phyloP scores from a whole-genome alignment of 1,284 basidiomycete genomes.

The Amylostereum areolatum region DNA sequence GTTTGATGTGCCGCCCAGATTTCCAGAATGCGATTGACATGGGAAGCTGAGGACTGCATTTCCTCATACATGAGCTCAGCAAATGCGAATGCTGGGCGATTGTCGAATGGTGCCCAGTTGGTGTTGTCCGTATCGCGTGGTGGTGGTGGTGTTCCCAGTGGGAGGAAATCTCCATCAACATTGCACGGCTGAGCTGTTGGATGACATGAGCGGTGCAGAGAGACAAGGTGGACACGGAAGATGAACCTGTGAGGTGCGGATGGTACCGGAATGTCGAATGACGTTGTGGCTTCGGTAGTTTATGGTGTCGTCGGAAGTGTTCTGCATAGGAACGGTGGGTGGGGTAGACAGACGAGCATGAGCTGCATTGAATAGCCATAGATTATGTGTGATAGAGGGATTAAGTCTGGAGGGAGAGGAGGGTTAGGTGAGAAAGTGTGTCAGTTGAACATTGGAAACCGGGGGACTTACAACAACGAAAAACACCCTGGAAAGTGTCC shows the following conservation, averaged over 20 bases:
- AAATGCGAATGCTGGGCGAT: not conserved
- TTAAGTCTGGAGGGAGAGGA: too few relatives aligned
- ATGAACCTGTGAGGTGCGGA: not conserved
- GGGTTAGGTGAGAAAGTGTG: too few relatives aligned
- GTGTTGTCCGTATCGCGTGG: not conserved
- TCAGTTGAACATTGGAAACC: too few relatives aligned
- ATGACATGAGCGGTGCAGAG: too few relatives aligned
- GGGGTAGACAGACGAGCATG: too few relatives aligned
- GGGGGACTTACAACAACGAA: too few relatives aligned
- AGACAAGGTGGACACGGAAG: not conserved
- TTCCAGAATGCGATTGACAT: slow-evolving; percentile 6
- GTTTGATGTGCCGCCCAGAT: slow-evolving; percentile 2
- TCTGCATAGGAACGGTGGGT: too few relatives aligned
- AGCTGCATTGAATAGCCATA: too few relatives aligned
- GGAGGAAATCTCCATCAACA: not conserved
- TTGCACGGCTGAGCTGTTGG: slow-evolving; percentile 8
- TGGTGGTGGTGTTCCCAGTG: not conserved
- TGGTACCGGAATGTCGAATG: not conserved
- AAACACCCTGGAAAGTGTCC: too few relatives aligned
- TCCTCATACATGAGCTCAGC: slow-evolving; percentile 4
- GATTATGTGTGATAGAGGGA: too few relatives aligned
- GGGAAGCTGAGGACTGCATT: not conserved
- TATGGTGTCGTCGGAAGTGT: too few relatives aligned
- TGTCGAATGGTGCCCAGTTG: not conserved
- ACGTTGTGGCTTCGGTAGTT: too few relatives aligned